Evolutionary conservation across 306 rosid genomes (phyloP).

Genomic region (Pueraria montana): DNA sequence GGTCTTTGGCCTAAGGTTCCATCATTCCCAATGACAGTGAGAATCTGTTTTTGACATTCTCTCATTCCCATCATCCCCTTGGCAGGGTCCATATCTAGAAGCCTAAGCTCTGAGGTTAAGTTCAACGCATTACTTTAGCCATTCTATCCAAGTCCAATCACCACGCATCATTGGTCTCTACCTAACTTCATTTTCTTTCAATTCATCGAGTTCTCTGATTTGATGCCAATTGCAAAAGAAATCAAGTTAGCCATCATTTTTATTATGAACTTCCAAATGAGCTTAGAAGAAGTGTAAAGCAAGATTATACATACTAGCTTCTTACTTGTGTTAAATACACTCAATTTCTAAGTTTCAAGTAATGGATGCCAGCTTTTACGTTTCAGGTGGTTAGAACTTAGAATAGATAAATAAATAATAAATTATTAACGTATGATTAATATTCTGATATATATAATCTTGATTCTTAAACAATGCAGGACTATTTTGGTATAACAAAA

Average conservation of each 20-base stretch:
- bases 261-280: neutral
- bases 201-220: constrained; percentile 22
- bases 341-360: constrained; percentile 11
- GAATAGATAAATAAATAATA: neutral
- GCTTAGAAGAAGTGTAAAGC: neutral
- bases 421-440: neutral
- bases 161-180: constrained; percentile 49
- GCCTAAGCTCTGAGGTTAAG: constrained; percentile 39
- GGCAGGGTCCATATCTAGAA: constrained; percentile 50
- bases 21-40: constrained; percentile 58
- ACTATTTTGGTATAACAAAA: too few relatives aligned
- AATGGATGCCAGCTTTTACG: neutral
- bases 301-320: constrained; percentile 14
- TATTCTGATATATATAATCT: neutral
- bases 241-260: constrained; percentile 45
- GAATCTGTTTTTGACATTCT: constrained; percentile 43
- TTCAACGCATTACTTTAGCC: constrained; percentile 49
- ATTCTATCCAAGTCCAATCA: constrained; percentile 34
- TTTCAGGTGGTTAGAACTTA: neutral
- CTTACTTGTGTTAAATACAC: constrained; percentile 5
- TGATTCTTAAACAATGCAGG: too few relatives aligned
- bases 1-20: constrained; percentile 44
- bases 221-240: constrained; percentile 32
- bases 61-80: constrained; percentile 36
- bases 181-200: constrained; percentile 51